Evolutionary conservation across 371 early-diverging fungal species (phyloP).

Genomic region (Agmasoma carcini): DNA sequence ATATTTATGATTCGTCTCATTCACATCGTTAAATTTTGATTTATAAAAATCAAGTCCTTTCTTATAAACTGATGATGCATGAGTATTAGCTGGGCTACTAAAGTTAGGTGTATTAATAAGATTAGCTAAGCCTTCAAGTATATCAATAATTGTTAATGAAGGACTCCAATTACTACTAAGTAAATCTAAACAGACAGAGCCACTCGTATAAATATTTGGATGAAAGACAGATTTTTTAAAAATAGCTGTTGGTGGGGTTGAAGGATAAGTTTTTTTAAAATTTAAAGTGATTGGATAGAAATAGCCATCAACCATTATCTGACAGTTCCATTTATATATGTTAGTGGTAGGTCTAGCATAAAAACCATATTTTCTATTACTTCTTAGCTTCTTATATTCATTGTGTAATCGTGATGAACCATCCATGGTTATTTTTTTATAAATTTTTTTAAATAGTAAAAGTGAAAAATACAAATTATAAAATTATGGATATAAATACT

Average conservation of each 20-base stretch:
- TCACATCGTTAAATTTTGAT: constrained; percentile 28
- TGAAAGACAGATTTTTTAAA: constrained; percentile 48
- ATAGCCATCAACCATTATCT: constrained; percentile 35
- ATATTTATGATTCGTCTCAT: constrained; percentile 20
- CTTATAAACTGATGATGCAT: constrained; percentile 38
- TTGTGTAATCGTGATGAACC: constrained; percentile 33
- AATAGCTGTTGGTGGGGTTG: constrained; percentile 40
- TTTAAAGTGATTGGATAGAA: constrained; percentile 9
- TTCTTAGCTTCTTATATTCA: constrained; percentile 40
- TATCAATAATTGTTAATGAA: constrained; percentile 42
- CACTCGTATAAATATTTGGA: constrained; percentile 52
- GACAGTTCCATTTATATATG: constrained; percentile 37
- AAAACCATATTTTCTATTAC: constrained; percentile 25
- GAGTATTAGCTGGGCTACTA: constrained; percentile 50
- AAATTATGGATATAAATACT: too few species aligned
- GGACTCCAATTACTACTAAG: constrained; percentile 50
- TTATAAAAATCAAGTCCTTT: constrained; percentile 25
- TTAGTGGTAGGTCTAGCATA: constrained; percentile 37
- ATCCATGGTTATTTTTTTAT: too few species aligned
- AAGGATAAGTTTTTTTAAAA: constrained; percentile 49
- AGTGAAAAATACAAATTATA: too few species aligned
- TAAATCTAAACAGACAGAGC: constrained; percentile 51
- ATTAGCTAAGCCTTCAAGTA: constrained; percentile 45
- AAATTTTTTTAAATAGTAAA: too few species aligned
- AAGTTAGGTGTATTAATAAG: constrained; percentile 52